A percentile compares a stretch with the other conserved stretches of the same genome.
phyloP scores from a whole-genome alignment of 2,329 filamentous ascomycete species.

The Pseudogymnoascus sp. region DNA sequence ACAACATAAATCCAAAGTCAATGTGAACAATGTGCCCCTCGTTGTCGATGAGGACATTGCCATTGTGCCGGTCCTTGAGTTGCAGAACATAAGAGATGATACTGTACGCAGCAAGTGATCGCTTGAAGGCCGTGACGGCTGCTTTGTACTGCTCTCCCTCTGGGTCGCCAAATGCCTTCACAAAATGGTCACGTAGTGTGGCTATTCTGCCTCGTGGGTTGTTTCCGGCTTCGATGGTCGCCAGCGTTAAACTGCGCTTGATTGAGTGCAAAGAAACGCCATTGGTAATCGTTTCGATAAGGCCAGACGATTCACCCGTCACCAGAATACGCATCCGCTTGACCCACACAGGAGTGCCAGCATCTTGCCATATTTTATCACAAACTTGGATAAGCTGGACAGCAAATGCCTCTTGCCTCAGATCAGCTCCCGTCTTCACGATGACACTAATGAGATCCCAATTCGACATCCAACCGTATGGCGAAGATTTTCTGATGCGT shows the following conservation, averaged over 20 bases:
- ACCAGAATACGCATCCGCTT: constrained; percentile 83
- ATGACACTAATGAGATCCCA: constrained; percentile 85
- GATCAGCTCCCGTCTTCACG: constrained; percentile 76
- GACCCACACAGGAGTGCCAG: constrained; percentile 73
- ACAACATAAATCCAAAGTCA: constrained; percentile 86
- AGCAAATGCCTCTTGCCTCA: constrained; percentile 79
- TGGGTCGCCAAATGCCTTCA: constrained; percentile 67
- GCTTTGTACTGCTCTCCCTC: constrained; percentile 63
- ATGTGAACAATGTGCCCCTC: constrained; percentile 84
- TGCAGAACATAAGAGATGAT: constrained; percentile 79
- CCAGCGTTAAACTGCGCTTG: constrained; percentile 72
- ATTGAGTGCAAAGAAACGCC: constrained; percentile 81
- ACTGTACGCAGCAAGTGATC: constrained; percentile 78
- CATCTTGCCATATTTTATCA: constrained; percentile 73
- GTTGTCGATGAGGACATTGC: constrained; percentile 78
- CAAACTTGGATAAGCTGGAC: constrained; percentile 79
- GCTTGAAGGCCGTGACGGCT: constrained; percentile 71
- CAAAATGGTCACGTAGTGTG: constrained; percentile 73
- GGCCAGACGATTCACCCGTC: constrained; percentile 74
- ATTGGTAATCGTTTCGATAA: constrained; percentile 84
- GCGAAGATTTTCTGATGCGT: constrained; percentile 73
- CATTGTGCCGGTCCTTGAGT: constrained; percentile 80
- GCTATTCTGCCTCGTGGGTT: constrained; percentile 72
- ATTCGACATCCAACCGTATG: constrained; percentile 84
- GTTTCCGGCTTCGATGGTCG: constrained; percentile 63